A percentile compares a stretch with the other conserved stretches of the same genome.
Conservation (phyloP, 1,284 basidiomycete species). For the Lignosus rhinocerotis region DNA sequence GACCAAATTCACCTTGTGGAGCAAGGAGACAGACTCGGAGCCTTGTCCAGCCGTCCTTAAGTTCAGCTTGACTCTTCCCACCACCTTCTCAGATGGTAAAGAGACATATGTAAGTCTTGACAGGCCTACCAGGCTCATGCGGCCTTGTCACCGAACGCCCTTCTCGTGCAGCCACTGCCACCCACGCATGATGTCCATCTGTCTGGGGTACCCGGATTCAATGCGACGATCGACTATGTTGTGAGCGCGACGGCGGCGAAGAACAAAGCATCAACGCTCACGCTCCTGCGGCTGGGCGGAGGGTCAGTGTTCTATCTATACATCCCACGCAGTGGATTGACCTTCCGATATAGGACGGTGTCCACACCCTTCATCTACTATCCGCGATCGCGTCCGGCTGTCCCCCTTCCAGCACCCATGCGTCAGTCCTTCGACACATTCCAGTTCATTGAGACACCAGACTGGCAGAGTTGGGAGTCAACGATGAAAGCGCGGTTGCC, state of each 20-base stretch:
- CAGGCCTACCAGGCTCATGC: neutral
- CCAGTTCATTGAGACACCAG: constrained; percentile 42
- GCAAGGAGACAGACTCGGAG: constrained; percentile 42
- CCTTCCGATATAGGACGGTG: constrained; percentile 37
- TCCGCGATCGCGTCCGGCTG: constrained; percentile 62
- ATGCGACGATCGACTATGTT: constrained; percentile 31
- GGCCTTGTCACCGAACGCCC: neutral
- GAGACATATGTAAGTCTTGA: constrained; percentile 53
- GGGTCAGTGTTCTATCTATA: constrained; percentile 18
- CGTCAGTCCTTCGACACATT: constrained; percentile 27
- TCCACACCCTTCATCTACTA: constrained; percentile 65
- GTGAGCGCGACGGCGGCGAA: constrained; percentile 30
- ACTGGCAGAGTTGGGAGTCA: constrained; percentile 55
- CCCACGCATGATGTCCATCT: constrained; percentile 67
- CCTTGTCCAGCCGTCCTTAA: constrained; percentile 52
- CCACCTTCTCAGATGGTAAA: constrained; percentile 54
- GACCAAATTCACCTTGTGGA: constrained; percentile 57
- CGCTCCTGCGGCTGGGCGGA: constrained; percentile 28
- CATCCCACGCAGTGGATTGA: neutral
- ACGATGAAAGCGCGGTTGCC: constrained; percentile 41
- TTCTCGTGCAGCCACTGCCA: constrained; percentile 46
- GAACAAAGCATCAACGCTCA: constrained; percentile 26
- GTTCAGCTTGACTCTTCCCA: constrained; percentile 59
- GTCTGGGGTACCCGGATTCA: constrained; percentile 69
- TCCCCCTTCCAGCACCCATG: constrained; percentile 52